These are phyloP conservation scores for Cicer arietinum DNA, from an alignment of 306 rosid species.

Conservation along the genomic window DNA sequence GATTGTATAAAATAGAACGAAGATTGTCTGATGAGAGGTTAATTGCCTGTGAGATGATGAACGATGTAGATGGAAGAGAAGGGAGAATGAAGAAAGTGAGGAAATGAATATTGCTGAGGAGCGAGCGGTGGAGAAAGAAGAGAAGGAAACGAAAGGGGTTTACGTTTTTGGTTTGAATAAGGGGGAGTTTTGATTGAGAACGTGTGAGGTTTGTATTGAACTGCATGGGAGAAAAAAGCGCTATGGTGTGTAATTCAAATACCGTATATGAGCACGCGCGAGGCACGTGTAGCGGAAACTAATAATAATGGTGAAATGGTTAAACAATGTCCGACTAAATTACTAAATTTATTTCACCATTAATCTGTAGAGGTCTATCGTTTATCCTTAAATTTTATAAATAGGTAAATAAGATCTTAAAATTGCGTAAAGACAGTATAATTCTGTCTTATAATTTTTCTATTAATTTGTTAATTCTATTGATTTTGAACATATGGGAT, in stretches of 20 bases:
- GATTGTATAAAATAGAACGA: not conserved
- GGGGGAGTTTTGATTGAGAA: constrained; percentile 56
- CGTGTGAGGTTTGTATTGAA: constrained; percentile 46
- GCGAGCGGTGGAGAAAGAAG: not conserved
- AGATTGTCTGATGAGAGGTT: not conserved
- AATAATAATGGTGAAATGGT: constrained; percentile 40
- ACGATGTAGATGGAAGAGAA: constrained; percentile 28
- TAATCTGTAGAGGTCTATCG: too few relatives aligned
- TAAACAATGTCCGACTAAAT: too few relatives aligned
- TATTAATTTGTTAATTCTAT: too few relatives aligned
- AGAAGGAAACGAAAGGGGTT: constrained; percentile 26
- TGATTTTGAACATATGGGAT: too few relatives aligned
- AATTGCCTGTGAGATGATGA: constrained; percentile 42
- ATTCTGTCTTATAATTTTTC: too few relatives aligned
- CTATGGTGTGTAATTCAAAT: constrained; percentile 64
- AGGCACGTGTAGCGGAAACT: constrained; percentile 37
- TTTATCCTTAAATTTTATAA: too few relatives aligned
- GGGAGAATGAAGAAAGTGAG: constrained; percentile 15
- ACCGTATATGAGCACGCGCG: constrained; percentile 54
- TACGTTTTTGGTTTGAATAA: constrained; percentile 35
- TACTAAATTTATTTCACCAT: too few relatives aligned
- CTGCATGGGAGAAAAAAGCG: constrained; percentile 62
- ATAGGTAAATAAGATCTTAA: too few relatives aligned
- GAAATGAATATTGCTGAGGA: not conserved
- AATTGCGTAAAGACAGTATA: too few relatives aligned